A percentile compares a stretch with the other conserved stretches of the same genome.
Conservation (phyloP, 805 yeast genomes). For the Candida khao-thaluensis region DNA sequence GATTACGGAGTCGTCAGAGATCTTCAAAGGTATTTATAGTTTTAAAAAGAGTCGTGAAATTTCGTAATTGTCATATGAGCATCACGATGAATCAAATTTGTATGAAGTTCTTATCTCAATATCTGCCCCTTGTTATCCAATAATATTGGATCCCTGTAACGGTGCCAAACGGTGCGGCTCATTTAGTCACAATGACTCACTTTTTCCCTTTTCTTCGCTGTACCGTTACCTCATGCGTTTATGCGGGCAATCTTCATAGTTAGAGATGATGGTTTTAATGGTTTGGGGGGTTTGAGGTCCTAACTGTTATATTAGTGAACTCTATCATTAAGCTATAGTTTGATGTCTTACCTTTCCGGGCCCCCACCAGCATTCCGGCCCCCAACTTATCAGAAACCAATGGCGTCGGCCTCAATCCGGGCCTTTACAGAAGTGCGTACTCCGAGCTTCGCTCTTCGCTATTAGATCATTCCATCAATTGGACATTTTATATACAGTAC, state of each 20-base stretch:
- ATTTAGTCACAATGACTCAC: slow-evolving; percentile 5
- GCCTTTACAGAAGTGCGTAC: not conserved
- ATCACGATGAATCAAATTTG: not conserved
- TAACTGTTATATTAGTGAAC: too few species aligned
- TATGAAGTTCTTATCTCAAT: slow-evolving; percentile 3
- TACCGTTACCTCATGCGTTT: not conserved
- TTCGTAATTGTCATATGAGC: not conserved
- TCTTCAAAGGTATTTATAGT: slow-evolving; percentile 3
- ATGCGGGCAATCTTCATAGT: too few species aligned
- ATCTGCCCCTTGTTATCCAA: slow-evolving; percentile 2
- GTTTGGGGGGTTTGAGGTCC: too few species aligned
- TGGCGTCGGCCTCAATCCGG: too few species aligned
- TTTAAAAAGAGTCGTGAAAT: not conserved
- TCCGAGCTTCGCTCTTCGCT: slow-evolving; percentile 7
- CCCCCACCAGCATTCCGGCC: too few species aligned
- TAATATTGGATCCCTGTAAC: slow-evolving; percentile 8
- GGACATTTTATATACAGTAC: slow-evolving; percentile 6
- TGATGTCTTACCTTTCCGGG: too few species aligned
- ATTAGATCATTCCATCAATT: slow-evolving; percentile 2
- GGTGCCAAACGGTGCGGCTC: slow-evolving; percentile 5
- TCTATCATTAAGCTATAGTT: too few species aligned
- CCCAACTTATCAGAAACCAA: too few species aligned
- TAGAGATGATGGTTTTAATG: too few species aligned
- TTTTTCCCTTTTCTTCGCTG: not conserved
- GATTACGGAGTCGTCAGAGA: not conserved